Percentiles rank a stretch among this genome's conserved stretches.
These are phyloP conservation scores for Cetraspora pellucida DNA, from an alignment of 192 early-diverging fungal genomes.

Conservation along the genomic window DNA sequence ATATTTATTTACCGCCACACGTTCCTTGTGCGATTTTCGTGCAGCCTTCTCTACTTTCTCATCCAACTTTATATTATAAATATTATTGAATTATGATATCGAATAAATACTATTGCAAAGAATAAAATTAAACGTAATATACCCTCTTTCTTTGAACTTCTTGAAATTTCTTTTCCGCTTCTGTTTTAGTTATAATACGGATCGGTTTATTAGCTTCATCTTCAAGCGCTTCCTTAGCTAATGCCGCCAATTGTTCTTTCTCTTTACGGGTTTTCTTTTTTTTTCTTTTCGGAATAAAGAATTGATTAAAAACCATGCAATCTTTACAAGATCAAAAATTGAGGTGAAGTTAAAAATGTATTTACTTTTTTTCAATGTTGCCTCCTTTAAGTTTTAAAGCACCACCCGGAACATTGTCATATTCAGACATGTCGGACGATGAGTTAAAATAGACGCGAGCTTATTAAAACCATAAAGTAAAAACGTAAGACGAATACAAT, in stretches of 20 bases:
- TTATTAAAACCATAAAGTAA: no score
- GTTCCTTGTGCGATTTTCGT: constrained; percentile 72
- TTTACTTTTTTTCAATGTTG: constrained; percentile 9
- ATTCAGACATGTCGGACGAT: constrained; percentile 28
- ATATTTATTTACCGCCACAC: constrained; percentile 59
- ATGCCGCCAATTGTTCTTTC: constrained; percentile 47
- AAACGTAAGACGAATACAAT: no score
- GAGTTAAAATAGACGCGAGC: no score
- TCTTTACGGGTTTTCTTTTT: constrained; percentile 55
- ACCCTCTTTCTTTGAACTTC: constrained; percentile 67
- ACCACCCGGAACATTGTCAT: constrained; percentile 56
- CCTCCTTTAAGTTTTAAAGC: constrained; percentile 67
- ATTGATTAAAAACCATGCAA: background rate
- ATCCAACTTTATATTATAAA: constrained; percentile 55
- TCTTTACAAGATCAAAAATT: background rate
- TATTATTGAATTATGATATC: background rate
- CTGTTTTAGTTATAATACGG: constrained; percentile 57
- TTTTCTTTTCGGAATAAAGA: constrained; percentile 42
- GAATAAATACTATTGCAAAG: background rate
- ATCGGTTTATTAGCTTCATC: constrained; percentile 38
- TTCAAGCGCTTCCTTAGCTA: constrained; percentile 40
- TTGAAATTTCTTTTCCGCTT: constrained; percentile 73
- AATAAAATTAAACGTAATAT: constrained; percentile 22
- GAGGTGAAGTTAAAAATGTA: constrained; percentile 4
- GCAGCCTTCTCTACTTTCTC: constrained; percentile 69